Evolutionary conservation across 192 early-diverging fungal species (phyloP), one percentile per base, ranked within the genome.

Genomic region (Allomyces arbusculus): DNA sequence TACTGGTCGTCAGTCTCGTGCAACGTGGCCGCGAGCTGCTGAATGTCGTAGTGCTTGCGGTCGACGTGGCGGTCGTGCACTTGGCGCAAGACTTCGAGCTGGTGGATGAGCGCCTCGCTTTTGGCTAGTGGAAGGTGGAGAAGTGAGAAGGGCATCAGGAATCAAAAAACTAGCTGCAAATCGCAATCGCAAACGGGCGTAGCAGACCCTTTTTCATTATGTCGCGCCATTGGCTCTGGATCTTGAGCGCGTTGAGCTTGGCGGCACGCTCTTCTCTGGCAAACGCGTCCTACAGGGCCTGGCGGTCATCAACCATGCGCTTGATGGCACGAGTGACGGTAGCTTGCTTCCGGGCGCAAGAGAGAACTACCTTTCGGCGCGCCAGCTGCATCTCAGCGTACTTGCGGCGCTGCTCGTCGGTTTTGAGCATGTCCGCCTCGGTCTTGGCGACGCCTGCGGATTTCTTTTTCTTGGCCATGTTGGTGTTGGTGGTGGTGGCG

Each of bases 161-260:
- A n/a, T n/a, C n/a, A n/a, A n/a, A n/a, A n/a, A n/a, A n/a, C n/a
- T n/a, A n/a, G n/a, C n/a, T n/a, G n/a, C n/a, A n/a, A n/a, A n/a
- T n/a, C n/a, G n/a, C n/a, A n/a, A n/a, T n/a, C n/a, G n/a, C n/a
- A n/a, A n/a, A n/a, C n/a, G n/a, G n/a, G n/a, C n/a, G n/a, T n/a
- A n/a, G n/a, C n/a, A n/a, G 66, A 83, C 80, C 78, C 20, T 66
- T 65, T 44, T 80, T 84, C 82, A 84, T 84, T n/a, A 84, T 74
- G 23, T 82, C 80, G 44, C 79, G 44, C 82, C 82, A 84, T 77
- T 76, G 65, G 61, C 71, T 79, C 65, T 82, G 75, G 28, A 84
- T 82, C 69, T 84, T 84, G 63, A 83, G 66, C 24, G 62, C 61
- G 64, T 83, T 84, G 23, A 84, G 67, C 45, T 72, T 74, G 50